A percentile compares a stretch with the other conserved stretches of the same genome.
These are phyloP conservation scores for Pichia eremophila DNA, from an alignment of 805 yeast species.

Conservation along the genomic window DNA sequence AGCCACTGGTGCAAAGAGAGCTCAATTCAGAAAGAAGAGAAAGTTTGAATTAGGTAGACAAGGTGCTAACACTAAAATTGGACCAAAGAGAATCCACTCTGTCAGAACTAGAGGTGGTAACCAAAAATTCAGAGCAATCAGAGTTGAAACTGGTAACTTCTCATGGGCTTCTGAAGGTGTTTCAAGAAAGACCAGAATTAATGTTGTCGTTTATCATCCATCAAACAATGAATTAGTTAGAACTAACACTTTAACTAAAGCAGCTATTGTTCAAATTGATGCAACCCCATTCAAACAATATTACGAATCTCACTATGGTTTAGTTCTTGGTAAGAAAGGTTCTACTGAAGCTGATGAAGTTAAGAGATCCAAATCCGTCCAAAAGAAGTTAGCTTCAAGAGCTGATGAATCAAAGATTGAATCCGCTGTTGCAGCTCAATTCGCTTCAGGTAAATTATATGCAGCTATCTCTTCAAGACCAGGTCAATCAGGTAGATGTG, in stretches of 20 bases:
- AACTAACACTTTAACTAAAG: slow-evolving; percentile 98
- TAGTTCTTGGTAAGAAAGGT: slow-evolving; percentile 80
- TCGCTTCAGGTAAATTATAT: slow-evolving; percentile 98
- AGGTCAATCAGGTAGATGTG: slow-evolving; percentile 99
- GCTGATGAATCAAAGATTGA: slow-evolving; percentile 77
- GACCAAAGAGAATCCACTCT: slow-evolving; percentile 96
- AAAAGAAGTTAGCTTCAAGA: slow-evolving; percentile 92
- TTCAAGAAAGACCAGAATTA: slow-evolving; percentile 97
- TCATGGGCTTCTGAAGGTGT: slow-evolving; percentile 99
- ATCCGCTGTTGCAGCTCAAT: slow-evolving; percentile 88
- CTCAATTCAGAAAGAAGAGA: slow-evolving; percentile 99
- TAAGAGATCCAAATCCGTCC: slow-evolving; percentile 66
- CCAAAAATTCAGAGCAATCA: slow-evolving; percentile 99
- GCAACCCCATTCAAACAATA: slow-evolving; percentile 99
- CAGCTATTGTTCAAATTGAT: slow-evolving; percentile 98
- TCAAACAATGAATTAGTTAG: slow-evolving; percentile 99
- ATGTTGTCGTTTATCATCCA: slow-evolving; percentile 97
- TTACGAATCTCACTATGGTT: slow-evolving; percentile 98
- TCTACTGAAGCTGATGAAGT: slow-evolving; percentile 41
- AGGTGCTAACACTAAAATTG: slow-evolving; percentile 98
- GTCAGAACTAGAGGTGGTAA: slow-evolving; percentile 99
- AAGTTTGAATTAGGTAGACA: slow-evolving; percentile 99
- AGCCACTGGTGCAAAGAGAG: slow-evolving; percentile 99
- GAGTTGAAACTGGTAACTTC: slow-evolving; percentile 98
- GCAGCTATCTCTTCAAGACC: slow-evolving; percentile 99